phyloP scores from a whole-genome alignment of 1,284 basidiomycete species.

The Psilocybe mexicana region DNA sequence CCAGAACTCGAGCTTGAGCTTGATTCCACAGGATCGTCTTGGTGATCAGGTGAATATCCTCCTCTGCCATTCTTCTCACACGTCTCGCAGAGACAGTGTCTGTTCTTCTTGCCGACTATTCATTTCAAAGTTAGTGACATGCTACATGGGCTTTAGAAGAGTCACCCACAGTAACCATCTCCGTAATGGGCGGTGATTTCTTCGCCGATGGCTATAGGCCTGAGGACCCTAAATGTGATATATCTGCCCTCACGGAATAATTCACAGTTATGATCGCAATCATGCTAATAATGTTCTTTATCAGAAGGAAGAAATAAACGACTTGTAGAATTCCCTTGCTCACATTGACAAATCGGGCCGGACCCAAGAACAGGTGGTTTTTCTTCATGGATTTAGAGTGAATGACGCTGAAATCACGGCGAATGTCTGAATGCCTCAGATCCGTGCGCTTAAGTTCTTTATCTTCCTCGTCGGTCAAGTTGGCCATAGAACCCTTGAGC shows the following conservation, averaged over 20 bases:
- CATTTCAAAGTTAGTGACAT: conserved; percentile 2
- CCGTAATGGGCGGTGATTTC: conserved; percentile 88
- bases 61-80: conserved; percentile 80
- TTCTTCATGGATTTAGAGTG: conserved; percentile 89
- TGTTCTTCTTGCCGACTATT: conserved; percentile 81
- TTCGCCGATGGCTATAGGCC: conserved; percentile 78
- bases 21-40: conserved; percentile 45
- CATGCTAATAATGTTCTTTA: conserved; percentile 58
- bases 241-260: conserved; percentile 85
- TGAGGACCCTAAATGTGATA: conserved; percentile 86
- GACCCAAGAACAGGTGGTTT: conserved; percentile 89
- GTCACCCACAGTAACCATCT: conserved; percentile 75
- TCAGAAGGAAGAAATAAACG: conserved; percentile 21
- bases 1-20: conserved; percentile 46
- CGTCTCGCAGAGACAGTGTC: conserved; percentile 87
- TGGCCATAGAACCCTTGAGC: conserved; percentile 86
- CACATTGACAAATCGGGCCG: conserved; percentile 93
- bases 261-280: conserved; percentile 89
- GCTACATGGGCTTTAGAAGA: conserved; percentile 14
- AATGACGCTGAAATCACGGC: conserved; percentile 89
- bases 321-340: conserved; percentile 35
- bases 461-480: conserved; percentile 80
- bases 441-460: conserved; percentile 78
- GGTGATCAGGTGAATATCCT: conserved; percentile 65
- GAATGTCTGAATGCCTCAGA: conserved; percentile 67